Evolutionary conservation across 108 stramenopile species (phyloP).

Genomic region (Stephanodiscus triporus): DNA sequence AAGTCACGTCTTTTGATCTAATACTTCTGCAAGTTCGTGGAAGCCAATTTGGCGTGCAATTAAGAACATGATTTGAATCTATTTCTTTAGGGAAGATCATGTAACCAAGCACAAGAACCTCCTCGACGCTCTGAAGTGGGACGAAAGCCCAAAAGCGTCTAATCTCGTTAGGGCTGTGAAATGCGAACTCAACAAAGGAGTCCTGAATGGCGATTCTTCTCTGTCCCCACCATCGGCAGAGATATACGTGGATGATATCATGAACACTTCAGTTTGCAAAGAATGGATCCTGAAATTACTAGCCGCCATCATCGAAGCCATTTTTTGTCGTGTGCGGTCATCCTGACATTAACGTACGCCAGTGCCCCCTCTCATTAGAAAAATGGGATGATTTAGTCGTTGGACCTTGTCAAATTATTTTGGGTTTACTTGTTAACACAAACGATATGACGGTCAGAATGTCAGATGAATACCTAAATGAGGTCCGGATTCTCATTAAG

Average conservation of each 20-base stretch:
- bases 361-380: constrained; percentile 17
- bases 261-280: background rate
- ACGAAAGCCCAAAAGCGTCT: no score
- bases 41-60: background rate
- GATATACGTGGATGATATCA: constrained; percentile 16
- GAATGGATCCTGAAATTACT: background rate
- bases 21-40: background rate
- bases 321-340: constrained; percentile 8
- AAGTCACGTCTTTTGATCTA: background rate
- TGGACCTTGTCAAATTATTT: background rate
- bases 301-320: constrained; percentile 17
- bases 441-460: constrained; percentile 10
- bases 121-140: no score
- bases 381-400: constrained; percentile 9
- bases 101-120: no score
- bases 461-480: background rate
- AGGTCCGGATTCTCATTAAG: background rate
- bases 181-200: background rate
- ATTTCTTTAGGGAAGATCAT: no score
- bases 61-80: background rate
- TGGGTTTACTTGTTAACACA: background rate
- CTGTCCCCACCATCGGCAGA: background rate
- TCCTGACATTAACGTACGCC: background rate
- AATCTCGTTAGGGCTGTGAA: background rate
- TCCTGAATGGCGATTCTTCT: background rate